These are phyloP conservation scores for Candida endomychidarum DNA, from an alignment of 805 yeast species.

Conservation along the genomic window DNA sequence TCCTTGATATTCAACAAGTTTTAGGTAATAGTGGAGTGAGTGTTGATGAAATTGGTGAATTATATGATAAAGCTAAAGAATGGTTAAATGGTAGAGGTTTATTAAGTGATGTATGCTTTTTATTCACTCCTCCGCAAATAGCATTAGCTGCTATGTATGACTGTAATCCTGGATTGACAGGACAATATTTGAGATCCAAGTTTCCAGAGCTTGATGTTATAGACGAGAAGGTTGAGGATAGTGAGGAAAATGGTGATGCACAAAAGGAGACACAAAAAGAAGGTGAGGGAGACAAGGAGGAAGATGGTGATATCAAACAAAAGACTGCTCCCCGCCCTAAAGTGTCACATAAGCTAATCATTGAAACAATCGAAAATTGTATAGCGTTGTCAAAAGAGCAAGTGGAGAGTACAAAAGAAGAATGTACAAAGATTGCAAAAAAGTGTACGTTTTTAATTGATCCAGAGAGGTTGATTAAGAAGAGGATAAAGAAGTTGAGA, in stretches of 20 bases:
- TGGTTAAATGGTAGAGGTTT: constrained; percentile 63
- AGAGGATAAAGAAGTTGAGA: constrained; percentile 31
- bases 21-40: constrained; percentile 46
- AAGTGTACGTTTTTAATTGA: constrained; percentile 63
- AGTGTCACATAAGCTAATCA: constrained; percentile 29
- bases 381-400: constrained; percentile 43
- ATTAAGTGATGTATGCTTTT: constrained; percentile 71
- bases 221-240: not conserved
- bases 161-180: constrained; percentile 61
- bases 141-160: constrained; percentile 83
- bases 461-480: constrained; percentile 54
- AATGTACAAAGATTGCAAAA: constrained; percentile 60
- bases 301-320: constrained; percentile 9
- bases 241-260: not conserved
- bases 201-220: constrained; percentile 32
- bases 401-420: constrained; percentile 54
- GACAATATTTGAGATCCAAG: constrained; percentile 65
- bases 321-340: no score
- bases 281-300: constrained; percentile 16
- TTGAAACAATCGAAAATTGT: constrained; percentile 50
- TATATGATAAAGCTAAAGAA: constrained; percentile 69
- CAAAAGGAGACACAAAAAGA: constrained; percentile 1
- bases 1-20: constrained; percentile 76
- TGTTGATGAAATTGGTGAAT: constrained; percentile 57
- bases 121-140: constrained; percentile 92